phyloP scores from a whole-genome alignment of 129 eudicot species.

The Erigeron canadensis region DNA sequence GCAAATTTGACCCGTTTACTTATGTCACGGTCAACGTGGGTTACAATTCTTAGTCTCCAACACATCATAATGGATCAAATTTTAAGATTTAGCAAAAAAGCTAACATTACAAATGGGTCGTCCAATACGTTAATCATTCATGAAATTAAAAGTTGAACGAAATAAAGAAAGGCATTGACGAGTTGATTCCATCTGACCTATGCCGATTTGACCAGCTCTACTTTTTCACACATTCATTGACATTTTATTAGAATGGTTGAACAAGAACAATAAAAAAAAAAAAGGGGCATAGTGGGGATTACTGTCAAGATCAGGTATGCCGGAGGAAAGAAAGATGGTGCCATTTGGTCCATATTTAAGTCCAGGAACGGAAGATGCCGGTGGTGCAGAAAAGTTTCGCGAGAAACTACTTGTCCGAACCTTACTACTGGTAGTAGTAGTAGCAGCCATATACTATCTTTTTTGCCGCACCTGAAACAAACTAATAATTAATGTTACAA shows the following conservation, averaged over 20 bases:
- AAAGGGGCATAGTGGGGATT: constrained; percentile 24
- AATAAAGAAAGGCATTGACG: neutral
- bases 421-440: constrained; percentile 40
- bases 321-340: constrained; percentile 76
- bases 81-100: too few relatives aligned
- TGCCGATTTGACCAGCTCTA: neutral
- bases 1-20: neutral
- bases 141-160: too few relatives aligned
- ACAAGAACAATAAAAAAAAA: neutral
- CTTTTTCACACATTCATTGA: neutral
- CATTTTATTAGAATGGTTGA: constrained; percentile 6
- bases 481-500: too few relatives aligned
- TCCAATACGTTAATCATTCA: too few relatives aligned
- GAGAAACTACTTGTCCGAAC: constrained; percentile 80
- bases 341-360: constrained; percentile 93
- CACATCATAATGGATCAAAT: too few relatives aligned
- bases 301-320: constrained; percentile 96
- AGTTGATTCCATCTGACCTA: too few relatives aligned
- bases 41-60: too few relatives aligned
- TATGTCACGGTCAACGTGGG: neutral
- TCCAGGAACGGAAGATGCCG: constrained; percentile 59
- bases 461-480: too few relatives aligned
- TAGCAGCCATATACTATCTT: constrained; percentile 53
- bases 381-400: constrained; percentile 52
- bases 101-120: too few relatives aligned